Evolutionary conservation across 2,329 filamentous ascomycete genomes (phyloP).

Genomic region (Calonectria hawksworthii): DNA sequence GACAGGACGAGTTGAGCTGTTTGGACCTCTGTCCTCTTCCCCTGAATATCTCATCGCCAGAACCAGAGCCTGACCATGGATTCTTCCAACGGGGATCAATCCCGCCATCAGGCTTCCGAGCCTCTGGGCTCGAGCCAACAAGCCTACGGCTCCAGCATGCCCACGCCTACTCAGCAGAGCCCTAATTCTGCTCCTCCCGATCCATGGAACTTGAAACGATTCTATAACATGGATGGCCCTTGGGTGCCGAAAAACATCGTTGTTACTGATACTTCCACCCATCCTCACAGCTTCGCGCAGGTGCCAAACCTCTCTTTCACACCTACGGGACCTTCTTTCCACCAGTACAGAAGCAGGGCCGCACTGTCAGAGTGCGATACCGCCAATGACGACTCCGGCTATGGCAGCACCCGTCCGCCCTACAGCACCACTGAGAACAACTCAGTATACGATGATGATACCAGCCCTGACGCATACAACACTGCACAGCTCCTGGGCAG

Average conservation of each 20-base stretch:
- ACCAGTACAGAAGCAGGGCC: slow-evolving; percentile 42
- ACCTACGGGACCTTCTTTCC: slow-evolving; percentile 26
- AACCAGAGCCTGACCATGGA: slow-evolving; percentile 10
- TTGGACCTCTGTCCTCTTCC: background rate
- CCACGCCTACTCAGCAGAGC: background rate
- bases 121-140: slow-evolving; percentile 9
- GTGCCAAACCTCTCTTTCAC: slow-evolving; percentile 34
- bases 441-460: slow-evolving; percentile 61
- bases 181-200: slow-evolving; percentile 33
- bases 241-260: slow-evolving; percentile 57
- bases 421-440: slow-evolving; percentile 61
- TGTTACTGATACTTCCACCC: slow-evolving; percentile 31
- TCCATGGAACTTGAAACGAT: slow-evolving; percentile 48
- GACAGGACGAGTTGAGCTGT: slow-evolving; percentile 23
- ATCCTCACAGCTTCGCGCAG: slow-evolving; percentile 45
- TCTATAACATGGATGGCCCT: slow-evolving; percentile 57
- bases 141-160: slow-evolving; percentile 7
- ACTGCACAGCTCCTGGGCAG: slow-evolving; percentile 53
- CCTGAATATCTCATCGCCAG: background rate
- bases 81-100: slow-evolving; percentile 9
- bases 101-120: slow-evolving; percentile 9
- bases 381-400: slow-evolving; percentile 61
- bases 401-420: slow-evolving; percentile 57
- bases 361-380: slow-evolving; percentile 58
- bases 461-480: slow-evolving; percentile 55